Base-by-base conservation (phyloP, 257 asterid species). In the Solanum arcanum region DNA sequence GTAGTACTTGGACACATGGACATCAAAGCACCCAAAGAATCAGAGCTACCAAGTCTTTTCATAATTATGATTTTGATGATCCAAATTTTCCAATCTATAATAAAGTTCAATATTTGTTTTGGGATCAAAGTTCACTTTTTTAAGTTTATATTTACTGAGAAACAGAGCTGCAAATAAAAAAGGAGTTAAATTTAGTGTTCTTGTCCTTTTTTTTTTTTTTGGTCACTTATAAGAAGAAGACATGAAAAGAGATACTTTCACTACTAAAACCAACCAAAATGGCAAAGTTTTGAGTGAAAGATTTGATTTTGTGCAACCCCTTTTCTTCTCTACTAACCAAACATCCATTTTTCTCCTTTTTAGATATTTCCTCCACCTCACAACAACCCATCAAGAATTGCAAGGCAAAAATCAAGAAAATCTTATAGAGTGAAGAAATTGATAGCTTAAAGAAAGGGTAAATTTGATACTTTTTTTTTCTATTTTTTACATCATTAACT, bases 1-100 rank as follows among this genome's bases (percentile, higher is more conserved):
- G 98, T 87, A 76, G 98, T 86, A 88, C 91, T 91, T 87, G 98
- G 99, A 92, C 98, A 96, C 86, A 95, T 92, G 91, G 98, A 87
- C 94, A 96, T 95, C 90, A 95, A 88, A 89, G 93, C 97, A 89
- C 97, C 95, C 94, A 94, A 90, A 62, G 98, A 94, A 93, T 95
- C 97, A 77, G 96, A 92, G 88, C 95, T 93, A 83, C 86, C 74
- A 81, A 90, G 93, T 91, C 98, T 93, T 97, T 96, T 96, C 98
- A 96, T 96, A 74, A 86, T 91, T 88, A 12, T 86, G 33, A 84
- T 44, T 44, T 81, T 89, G 64, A 86, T 78, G 25, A 90, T 87
- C 69, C 52, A 70, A 68, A 69, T 31, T 69, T 69, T 69, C 12
- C 70, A 62, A 81, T 21, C 75, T 16, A 11, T 33, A 31, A 70